Conservation (phyloP, 2,329 filamentous ascomycete species). For the Diaporthe sp. region DNA sequence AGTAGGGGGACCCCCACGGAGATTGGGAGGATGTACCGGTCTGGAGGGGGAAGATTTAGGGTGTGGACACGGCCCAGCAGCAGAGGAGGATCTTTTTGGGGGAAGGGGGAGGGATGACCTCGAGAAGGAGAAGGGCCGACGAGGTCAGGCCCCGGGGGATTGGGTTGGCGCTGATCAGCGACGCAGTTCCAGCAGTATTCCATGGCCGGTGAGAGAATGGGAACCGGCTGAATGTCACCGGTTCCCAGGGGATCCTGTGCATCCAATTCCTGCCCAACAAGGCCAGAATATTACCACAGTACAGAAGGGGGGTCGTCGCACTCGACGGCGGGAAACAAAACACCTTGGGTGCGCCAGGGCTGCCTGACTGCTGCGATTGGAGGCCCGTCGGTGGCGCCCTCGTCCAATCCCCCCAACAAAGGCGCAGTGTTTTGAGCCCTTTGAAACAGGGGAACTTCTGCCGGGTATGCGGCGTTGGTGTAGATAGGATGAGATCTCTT, state of each 20-base stretch:
- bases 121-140: conserved; percentile 4
- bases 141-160: background rate
- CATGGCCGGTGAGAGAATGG: background rate
- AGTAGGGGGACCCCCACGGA: conserved; percentile 16
- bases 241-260: conserved; percentile 19
- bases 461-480: background rate
- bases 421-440: conserved; percentile 11
- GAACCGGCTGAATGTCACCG: conserved; percentile 8
- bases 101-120: too few relatives aligned
- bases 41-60: background rate
- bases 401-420: conserved; percentile 11
- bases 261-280: conserved; percentile 14
- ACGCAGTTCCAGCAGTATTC: background rate
- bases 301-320: background rate
- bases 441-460: conserved; percentile 15
- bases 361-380: background rate
- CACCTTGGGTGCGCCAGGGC: background rate
- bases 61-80: background rate
- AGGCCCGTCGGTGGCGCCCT: conserved; percentile 7
- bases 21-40: conserved; percentile 26
- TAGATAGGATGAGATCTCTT: background rate
- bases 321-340: background rate
- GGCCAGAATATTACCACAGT: background rate
- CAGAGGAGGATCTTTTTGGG: background rate
- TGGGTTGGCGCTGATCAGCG: conserved; percentile 6